phyloP scores from a whole-genome alignment of 2,329 filamentous ascomycete species.

The Calonectria ilicicola region DNA sequence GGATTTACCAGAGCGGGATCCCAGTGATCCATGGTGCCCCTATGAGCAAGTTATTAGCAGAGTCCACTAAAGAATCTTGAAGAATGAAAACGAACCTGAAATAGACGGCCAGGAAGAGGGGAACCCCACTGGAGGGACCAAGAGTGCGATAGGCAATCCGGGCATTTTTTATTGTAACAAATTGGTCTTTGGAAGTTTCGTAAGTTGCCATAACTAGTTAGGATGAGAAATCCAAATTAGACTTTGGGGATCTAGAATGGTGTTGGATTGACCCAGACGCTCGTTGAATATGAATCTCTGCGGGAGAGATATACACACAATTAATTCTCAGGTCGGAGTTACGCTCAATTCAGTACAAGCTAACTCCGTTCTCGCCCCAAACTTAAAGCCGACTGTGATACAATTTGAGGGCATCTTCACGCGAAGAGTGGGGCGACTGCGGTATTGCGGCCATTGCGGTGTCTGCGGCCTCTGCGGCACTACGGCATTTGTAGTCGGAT shows the following conservation, averaged over 20 bases:
- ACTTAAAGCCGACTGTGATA: not conserved
- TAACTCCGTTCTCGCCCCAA: too few species aligned
- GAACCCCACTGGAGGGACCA: not conserved
- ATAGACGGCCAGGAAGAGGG: not conserved
- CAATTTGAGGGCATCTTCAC: not conserved
- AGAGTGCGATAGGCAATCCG: not conserved
- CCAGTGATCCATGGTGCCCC: conserved; percentile 54
- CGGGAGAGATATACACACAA: not conserved
- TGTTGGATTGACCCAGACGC: not conserved
- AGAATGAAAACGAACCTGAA: not conserved
- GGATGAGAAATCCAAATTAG: too few species aligned
- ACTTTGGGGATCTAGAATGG: not conserved
- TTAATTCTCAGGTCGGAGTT: not conserved
- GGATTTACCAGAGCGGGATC: conserved; percentile 59
- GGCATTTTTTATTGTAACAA: not conserved
- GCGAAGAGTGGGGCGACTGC: not conserved
- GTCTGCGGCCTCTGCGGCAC: not conserved
- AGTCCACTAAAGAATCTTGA: too few species aligned
- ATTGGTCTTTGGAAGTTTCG: not conserved
- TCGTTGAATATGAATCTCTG: not conserved
- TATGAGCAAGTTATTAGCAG: conserved; percentile 4
- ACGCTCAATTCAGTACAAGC: not conserved
- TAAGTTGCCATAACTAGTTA: not conserved
- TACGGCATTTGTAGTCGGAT: too few species aligned
- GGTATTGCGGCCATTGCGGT: not conserved